Percentiles rank a stretch among this genome's conserved stretches.
These are phyloP conservation scores for Oligophagozyma castellii DNA, from an alignment of 1,139 yeast genomes.

Conservation along the genomic window DNA sequence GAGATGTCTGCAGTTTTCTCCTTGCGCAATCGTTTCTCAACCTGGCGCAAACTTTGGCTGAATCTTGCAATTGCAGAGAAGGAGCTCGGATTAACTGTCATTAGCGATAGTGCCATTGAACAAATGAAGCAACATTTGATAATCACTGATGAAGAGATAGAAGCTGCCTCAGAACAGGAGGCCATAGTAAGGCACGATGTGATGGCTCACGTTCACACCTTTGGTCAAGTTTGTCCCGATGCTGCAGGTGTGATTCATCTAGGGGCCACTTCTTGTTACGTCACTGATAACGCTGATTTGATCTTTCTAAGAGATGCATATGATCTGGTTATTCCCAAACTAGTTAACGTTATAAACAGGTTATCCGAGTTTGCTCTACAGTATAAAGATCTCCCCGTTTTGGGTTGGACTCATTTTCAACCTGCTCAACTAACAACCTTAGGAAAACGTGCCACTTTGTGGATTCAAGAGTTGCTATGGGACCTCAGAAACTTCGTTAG, in stretches of 20 bases:
- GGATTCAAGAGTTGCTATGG: conserved; percentile 98
- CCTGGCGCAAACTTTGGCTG: conserved; percentile 98
- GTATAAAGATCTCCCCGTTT: conserved; percentile 89
- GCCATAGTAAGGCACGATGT: conserved; percentile 98
- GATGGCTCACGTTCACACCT: conserved; percentile 97
- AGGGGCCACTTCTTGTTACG: conserved; percentile 97
- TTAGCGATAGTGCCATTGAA: conserved; percentile 81
- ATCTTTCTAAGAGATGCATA: conserved; percentile 93
- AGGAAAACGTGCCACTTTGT: conserved; percentile 93
- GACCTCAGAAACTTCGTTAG: conserved; percentile 91
- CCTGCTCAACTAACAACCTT: conserved; percentile 98
- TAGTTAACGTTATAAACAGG: conserved; percentile 90
- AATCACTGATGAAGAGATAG: conserved; percentile 88
- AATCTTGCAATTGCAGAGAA: conserved; percentile 93
- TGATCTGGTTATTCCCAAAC: conserved; percentile 82
- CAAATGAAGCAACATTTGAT: conserved; percentile 67
- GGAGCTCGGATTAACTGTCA: conserved; percentile 71
- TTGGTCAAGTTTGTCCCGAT: conserved; percentile 82
- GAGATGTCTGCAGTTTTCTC: conserved; percentile 94
- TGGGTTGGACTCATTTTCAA: conserved; percentile 99
- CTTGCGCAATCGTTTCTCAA: conserved; percentile 82
- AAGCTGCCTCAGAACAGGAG: conserved; percentile 80
- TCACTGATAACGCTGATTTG: conserved; percentile 95
- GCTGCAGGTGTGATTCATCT: conserved; percentile 97
- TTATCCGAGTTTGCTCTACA: conserved; percentile 76